Evolutionary conservation across 495 filamentous ascomycete species (phyloP).

Genomic region (Xylaria curta): DNA sequence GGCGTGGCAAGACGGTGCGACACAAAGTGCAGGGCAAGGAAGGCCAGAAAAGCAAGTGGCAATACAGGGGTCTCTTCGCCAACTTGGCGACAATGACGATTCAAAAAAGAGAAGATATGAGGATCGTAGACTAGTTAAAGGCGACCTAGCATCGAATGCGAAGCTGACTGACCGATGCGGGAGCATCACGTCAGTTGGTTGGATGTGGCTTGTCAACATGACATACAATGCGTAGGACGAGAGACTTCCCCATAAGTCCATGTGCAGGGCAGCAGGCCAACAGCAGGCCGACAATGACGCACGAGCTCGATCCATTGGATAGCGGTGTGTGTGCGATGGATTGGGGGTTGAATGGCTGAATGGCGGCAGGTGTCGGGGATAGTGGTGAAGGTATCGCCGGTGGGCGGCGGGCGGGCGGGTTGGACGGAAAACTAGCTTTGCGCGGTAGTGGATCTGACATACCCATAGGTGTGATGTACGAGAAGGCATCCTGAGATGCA

Average conservation of each 20-base stretch:
- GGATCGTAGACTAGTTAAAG: not conserved
- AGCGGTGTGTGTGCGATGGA: constrained; percentile 31
- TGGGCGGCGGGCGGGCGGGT: not conserved
- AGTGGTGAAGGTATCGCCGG: constrained; percentile 30
- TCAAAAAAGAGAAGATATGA: constrained; percentile 2
- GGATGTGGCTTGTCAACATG: constrained; percentile 18
- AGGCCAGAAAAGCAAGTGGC: constrained; percentile 16
- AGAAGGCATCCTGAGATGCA: constrained; percentile 38
- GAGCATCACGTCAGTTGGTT: constrained; percentile 17
- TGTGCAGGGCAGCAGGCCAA: constrained; percentile 46
- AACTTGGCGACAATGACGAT: constrained; percentile 14
- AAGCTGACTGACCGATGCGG: constrained; percentile 15
- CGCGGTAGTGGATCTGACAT: constrained; percentile 37
- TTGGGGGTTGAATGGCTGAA: constrained; percentile 37
- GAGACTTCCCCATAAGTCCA: constrained; percentile 38
- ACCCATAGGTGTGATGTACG: constrained; percentile 59
- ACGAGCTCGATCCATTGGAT: constrained; percentile 57
- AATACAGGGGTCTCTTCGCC: constrained; percentile 11
- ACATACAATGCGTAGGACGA: constrained; percentile 20
- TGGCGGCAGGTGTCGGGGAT: constrained; percentile 27
- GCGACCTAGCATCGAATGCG: not conserved
- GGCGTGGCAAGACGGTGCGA: constrained; percentile 9
- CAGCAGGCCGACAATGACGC: constrained; percentile 42
- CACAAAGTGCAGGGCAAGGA: constrained; percentile 7
- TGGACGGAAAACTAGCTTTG: not conserved